Conservation (phyloP, 78 protist species). For the Thecamonas trahens region DNA sequence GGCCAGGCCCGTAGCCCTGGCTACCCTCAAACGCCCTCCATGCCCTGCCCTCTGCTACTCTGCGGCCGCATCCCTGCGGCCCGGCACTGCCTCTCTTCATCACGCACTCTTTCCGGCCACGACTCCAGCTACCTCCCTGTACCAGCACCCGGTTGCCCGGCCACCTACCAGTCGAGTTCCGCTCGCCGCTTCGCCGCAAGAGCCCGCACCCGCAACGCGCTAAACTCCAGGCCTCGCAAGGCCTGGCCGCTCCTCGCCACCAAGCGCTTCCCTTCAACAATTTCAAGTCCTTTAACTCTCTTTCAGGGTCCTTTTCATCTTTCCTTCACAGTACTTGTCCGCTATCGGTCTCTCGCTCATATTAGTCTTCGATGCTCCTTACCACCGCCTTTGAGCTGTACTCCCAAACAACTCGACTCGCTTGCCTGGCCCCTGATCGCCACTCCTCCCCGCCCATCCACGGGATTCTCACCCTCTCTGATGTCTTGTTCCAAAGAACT, state of each 20-base stretch:
- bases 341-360: constrained; percentile 75
- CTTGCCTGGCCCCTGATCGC: neutral
- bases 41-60: too few relatives aligned
- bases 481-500: constrained; percentile 43
- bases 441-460: neutral
- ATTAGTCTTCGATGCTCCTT: constrained; percentile 70
- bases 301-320: constrained; percentile 88
- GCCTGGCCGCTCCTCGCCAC: neutral
- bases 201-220: too few relatives aligned
- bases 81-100: too few relatives aligned
- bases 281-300: constrained; percentile 68
- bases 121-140: too few relatives aligned
- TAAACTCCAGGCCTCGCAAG: too few relatives aligned
- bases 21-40: too few relatives aligned
- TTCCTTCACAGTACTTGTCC: constrained; percentile 88
- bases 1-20: too few relatives aligned
- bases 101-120: too few relatives aligned
- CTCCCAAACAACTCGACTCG: constrained; percentile 81
- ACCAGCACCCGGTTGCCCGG: too few relatives aligned
- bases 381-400: constrained; percentile 77
- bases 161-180: too few relatives aligned
- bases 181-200: too few relatives aligned
- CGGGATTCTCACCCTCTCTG: constrained; percentile 86
- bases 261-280: constrained; percentile 15
- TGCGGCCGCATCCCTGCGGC: too few relatives aligned